Percentiles rank a stretch among this genome's conserved stretches.
Evolutionary conservation across 148 eudicot species (phyloP).

Genomic region (Rhododendron williamsianum): DNA sequence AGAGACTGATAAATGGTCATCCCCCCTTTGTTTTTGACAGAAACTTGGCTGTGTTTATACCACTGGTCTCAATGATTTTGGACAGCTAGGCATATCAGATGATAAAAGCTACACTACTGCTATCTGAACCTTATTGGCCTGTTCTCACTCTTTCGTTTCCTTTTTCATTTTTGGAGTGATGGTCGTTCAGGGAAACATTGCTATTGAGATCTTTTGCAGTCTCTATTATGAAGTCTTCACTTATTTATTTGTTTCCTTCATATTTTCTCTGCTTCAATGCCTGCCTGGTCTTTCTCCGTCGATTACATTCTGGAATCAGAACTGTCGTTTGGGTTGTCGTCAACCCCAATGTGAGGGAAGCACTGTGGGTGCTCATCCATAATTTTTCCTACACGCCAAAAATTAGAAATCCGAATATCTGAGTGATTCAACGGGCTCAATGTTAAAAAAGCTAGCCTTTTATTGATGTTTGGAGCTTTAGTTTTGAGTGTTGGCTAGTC

Average conservation of each 20-base stretch:
- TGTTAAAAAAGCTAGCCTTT: too few species aligned
- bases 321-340: neutral
- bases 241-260: neutral
- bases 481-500: too few species aligned
- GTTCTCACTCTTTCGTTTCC: neutral
- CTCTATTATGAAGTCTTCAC: neutral
- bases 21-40: slow-evolving; percentile 36
- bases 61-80: slow-evolving; percentile 91
- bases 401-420: too few species aligned
- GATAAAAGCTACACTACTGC: slow-evolving; percentile 49
- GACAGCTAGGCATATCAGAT: slow-evolving; percentile 87
- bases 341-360: neutral
- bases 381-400: too few species aligned
- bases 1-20: slow-evolving; percentile 6
- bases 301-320: neutral
- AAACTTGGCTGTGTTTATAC: slow-evolving; percentile 79
- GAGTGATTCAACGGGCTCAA: too few species aligned
- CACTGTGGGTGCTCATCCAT: too few species aligned
- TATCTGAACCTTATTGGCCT: slow-evolving; percentile 15
- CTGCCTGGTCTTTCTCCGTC: neutral
- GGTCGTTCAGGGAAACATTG: neutral
- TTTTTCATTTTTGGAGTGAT: neutral
- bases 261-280: neutral
- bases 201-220: neutral
- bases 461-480: too few species aligned